Base-by-base conservation (phyloP, 2,329 filamentous ascomycete species). In the Pestalotiopsis sp. region DNA sequence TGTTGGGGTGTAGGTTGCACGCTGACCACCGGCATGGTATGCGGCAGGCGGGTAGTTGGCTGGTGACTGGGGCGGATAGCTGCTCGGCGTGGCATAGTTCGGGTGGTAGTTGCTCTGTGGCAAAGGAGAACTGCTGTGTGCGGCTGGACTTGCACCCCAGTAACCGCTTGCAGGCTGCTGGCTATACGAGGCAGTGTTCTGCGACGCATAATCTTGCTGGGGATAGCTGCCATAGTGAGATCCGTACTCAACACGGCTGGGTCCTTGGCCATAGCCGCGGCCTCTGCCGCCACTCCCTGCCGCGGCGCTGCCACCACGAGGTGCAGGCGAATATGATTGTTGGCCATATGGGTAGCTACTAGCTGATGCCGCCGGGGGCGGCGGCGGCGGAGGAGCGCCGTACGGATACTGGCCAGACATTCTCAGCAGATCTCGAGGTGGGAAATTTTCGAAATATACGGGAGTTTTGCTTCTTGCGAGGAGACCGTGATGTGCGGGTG, bases 41-140 rank as follows among this genome's bases (percentile, higher is more conserved):
- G 81, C 77, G 49, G 60, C 23, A 13, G 83, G 79, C 66, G 83
- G 83, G 70, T 85, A 85, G 13, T 80, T 67, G 41, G 75, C 75
- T 56, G 70, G 73, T 4, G 73, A 73, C 66, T 83, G 81, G 27
- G 81, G 75, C 39, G 78, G 77, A 69, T 89, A 90, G 9, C 82
- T 77, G 59, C 31, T 62, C 73, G 89, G 88, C 56, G 85, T 84
- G 52, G 87, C 83, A 75, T 88, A 90, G 77, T 87, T 88, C 41
- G 86, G 86, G 72, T 89, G 87, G 73, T 89, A 89, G 73, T 86
- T 70, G 57, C 38, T 68, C 38, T 66, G 69, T 14, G 69, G 67
- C 41, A 89, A 78, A 36, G 86, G 84, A 66, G 82, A 72, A 72
- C 75, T 64, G 77, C 71, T 62, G 76, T 72, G 62, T 78, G 75